Percentiles rank a stretch among this genome's conserved stretches.
Evolutionary conservation across 352 stramenopile species (phyloP).

Genomic region (Globisporangium camurandrum): DNA sequence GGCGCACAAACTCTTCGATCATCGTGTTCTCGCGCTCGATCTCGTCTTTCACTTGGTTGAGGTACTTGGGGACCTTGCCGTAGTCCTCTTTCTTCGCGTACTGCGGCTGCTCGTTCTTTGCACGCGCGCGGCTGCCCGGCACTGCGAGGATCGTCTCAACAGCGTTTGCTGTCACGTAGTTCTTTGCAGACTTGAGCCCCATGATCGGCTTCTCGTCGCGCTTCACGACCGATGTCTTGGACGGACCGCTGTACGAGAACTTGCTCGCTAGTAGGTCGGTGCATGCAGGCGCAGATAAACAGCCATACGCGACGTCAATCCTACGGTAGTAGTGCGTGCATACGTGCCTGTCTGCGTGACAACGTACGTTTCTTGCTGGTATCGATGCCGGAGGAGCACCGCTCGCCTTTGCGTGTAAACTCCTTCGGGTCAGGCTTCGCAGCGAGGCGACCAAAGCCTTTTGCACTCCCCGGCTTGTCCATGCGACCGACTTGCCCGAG

Average conservation of each 20-base stretch:
- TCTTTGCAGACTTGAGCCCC: constrained; percentile 89
- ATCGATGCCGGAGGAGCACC: constrained; percentile 36
- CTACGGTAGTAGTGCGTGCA: not conserved
- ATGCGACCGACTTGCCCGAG: constrained; percentile 32
- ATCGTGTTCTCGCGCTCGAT: constrained; percentile 91
- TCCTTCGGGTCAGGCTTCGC: constrained; percentile 61
- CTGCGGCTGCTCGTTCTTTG: constrained; percentile 56
- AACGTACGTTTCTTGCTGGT: constrained; percentile 45
- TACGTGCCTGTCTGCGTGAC: no score
- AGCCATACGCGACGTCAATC: constrained; percentile 6
- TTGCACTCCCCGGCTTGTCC: constrained; percentile 45
- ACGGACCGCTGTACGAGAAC: constrained; percentile 54
- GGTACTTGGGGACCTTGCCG: constrained; percentile 88
- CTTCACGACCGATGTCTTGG: constrained; percentile 72
- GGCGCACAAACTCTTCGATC: constrained; percentile 88
- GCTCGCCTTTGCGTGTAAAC: constrained; percentile 67
- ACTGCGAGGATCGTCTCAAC: constrained; percentile 88
- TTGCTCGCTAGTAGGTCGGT: constrained; percentile 38
- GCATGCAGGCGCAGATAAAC: constrained; percentile 10
- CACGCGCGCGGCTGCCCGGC: constrained; percentile 44
- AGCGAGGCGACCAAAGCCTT: constrained; percentile 50
- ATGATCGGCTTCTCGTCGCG: constrained; percentile 88
- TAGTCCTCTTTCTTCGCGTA: constrained; percentile 90
- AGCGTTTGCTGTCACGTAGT: constrained; percentile 91
- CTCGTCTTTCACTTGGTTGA: constrained; percentile 89